phyloP scores from a whole-genome alignment of 1,284 basidiomycete species.

The Kalmanozyma brasiliensis region DNA sequence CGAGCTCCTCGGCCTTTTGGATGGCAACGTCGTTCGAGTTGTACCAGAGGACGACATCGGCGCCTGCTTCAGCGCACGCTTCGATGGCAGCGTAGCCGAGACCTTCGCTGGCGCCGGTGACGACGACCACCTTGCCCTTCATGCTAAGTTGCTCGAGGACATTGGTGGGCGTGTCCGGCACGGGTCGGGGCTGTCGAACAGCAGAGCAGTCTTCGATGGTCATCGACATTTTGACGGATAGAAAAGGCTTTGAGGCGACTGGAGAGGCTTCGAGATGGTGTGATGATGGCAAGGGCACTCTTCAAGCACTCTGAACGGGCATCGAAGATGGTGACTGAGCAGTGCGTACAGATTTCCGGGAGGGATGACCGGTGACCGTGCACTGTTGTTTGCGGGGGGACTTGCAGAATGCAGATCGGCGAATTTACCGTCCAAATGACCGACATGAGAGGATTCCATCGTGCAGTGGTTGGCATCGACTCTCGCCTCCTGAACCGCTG shows the following conservation, averaged over 20 bases:
- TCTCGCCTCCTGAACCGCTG: no score
- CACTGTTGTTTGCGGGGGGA: background rate
- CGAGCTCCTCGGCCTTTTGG: conserved; percentile 54
- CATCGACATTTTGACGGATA: conserved; percentile 54
- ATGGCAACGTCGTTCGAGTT: conserved; percentile 60
- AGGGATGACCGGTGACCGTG: no score
- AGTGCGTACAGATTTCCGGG: no score
- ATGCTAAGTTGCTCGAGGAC: conserved; percentile 58
- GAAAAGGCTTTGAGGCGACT: no score
- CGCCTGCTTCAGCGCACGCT: conserved; percentile 65
- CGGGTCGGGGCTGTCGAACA: conserved; percentile 36
- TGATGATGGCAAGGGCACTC: no score
- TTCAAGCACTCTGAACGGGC: no score
- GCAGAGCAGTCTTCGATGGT: conserved; percentile 51
- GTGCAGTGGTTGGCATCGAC: no score
- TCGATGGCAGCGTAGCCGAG: conserved; percentile 66
- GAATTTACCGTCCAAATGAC: background rate
- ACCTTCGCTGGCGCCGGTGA: conserved; percentile 65
- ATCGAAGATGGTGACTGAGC: no score
- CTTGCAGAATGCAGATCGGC: background rate
- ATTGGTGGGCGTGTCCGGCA: conserved; percentile 47
- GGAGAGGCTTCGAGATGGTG: no score
- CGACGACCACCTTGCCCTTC: conserved; percentile 64
- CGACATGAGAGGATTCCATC: no score
- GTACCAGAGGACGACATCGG: conserved; percentile 63